Evolutionary conservation across 2,329 filamentous ascomycete species (phyloP).

Genomic region (Trichophyton simii): DNA sequence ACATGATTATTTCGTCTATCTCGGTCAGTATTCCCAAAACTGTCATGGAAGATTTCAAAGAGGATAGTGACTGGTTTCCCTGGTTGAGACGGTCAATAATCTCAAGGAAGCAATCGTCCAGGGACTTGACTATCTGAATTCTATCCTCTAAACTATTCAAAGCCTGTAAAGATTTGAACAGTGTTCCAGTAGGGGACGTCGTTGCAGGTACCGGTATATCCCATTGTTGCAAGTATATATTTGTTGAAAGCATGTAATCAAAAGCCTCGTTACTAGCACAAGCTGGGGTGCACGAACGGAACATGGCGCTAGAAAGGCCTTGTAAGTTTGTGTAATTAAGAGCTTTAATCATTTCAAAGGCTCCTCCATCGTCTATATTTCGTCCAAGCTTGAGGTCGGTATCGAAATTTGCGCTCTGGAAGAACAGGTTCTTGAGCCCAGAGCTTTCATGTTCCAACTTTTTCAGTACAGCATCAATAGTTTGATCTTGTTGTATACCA

Average conservation of each 20-base stretch:
- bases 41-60: slow-evolving; percentile 47
- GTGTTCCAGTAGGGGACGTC: slow-evolving; percentile 50
- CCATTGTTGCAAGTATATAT: slow-evolving; percentile 79
- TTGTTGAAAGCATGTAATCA: slow-evolving; percentile 65
- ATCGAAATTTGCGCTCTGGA: slow-evolving; percentile 83
- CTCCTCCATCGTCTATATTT: slow-evolving; percentile 45
- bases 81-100: slow-evolving; percentile 31
- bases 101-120: slow-evolving; percentile 49
- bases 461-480: slow-evolving; percentile 62
- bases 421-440: slow-evolving; percentile 74
- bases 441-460: slow-evolving; percentile 82
- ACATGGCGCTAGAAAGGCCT: slow-evolving; percentile 70
- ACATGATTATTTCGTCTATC: slow-evolving; percentile 61
- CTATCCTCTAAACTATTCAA: slow-evolving; percentile 55
- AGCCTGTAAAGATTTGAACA: slow-evolving; percentile 72
- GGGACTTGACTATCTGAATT: slow-evolving; percentile 40
- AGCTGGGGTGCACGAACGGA: slow-evolving; percentile 48
- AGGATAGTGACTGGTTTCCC: slow-evolving; percentile 26
- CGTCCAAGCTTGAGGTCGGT: slow-evolving; percentile 59
- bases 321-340: slow-evolving; percentile 71
- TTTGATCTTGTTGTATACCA: slow-evolving; percentile 67
- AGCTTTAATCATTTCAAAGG: slow-evolving; percentile 59
- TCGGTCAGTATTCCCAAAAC: slow-evolving; percentile 65
- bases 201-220: slow-evolving; percentile 63
- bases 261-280: slow-evolving; percentile 40